Percentiles rank a stretch among this genome's conserved stretches.
Conservation (phyloP, 805 yeast genomes). For the Kuraishia ogatae region DNA sequence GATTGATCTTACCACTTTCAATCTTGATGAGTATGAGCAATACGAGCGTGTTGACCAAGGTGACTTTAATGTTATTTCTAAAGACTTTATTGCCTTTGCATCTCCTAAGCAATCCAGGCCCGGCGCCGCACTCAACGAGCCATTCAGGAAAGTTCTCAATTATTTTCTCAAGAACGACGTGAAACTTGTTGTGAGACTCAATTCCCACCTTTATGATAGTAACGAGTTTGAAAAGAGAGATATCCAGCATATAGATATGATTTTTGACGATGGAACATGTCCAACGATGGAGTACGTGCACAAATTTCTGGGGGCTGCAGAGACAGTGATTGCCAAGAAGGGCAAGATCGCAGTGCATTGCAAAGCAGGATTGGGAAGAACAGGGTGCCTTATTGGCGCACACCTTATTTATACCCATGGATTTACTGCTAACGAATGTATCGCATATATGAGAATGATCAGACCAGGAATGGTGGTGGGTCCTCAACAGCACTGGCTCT, state of each 20-base stretch:
- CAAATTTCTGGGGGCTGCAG: conserved; percentile 91
- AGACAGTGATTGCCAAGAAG: conserved; percentile 73
- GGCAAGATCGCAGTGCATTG: conserved; percentile 99
- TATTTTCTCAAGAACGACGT: conserved; percentile 70
- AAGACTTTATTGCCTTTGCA: conserved; percentile 95
- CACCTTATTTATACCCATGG: conserved; percentile 94
- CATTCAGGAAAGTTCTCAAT: conserved; percentile 73
- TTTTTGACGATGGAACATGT: conserved; percentile 97
- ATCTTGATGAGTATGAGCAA: conserved; percentile 88
- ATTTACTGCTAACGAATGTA: conserved; percentile 94
- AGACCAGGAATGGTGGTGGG: conserved; percentile 99
- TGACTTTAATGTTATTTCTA: conserved; percentile 85
- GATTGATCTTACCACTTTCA: conserved; percentile 78
- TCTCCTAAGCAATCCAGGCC: conserved; percentile 73
- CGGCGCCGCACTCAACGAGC: conserved; percentile 52
- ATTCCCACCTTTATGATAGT: conserved; percentile 85
- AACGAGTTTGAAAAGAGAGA: conserved; percentile 74
- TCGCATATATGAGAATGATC: conserved; percentile 91
- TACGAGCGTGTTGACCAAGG: conserved; percentile 97
- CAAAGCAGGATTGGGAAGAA: conserved; percentile 96
- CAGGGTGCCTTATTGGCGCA: conserved; percentile 97
- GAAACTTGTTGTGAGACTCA: conserved; percentile 82
- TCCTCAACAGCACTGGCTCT: conserved; percentile 98
- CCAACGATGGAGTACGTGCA: conserved; percentile 92
- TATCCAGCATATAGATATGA: conserved; percentile 89